phyloP scores from a whole-genome alignment of 176 grass and related monocot species.

The Rhynchospora breviuscula region DNA sequence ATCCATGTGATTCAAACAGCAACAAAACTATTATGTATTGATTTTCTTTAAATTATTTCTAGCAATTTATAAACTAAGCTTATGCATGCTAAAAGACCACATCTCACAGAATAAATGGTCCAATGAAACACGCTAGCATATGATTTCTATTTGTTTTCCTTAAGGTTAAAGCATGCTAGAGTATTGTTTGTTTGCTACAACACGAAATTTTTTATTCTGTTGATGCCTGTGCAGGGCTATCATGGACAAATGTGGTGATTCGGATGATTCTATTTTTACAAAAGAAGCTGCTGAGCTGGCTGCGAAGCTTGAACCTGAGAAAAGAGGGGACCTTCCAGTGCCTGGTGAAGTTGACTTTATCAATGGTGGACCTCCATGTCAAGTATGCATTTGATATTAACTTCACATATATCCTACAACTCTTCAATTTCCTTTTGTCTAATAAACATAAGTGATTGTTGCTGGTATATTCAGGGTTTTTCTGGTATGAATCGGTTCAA shows the following conservation, averaged over 20 bases:
- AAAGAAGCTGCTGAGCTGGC: constrained; percentile 46
- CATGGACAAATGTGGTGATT: constrained; percentile 66
- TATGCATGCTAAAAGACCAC: neutral
- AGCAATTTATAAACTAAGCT: neutral
- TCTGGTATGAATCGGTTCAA: constrained; percentile 81
- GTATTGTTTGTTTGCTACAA: neutral
- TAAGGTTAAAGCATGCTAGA: neutral
- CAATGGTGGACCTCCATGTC: constrained; percentile 77
- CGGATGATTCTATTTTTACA: constrained; percentile 49
- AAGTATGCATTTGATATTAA: constrained; percentile 33
- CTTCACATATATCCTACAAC: neutral
- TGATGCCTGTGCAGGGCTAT: constrained; percentile 35
- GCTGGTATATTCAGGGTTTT: constrained; percentile 38
- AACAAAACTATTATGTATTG: neutral
- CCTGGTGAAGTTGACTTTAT: constrained; percentile 77
- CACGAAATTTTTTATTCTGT: neutral
- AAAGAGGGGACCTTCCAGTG: constrained; percentile 46
- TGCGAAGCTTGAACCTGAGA: constrained; percentile 40
- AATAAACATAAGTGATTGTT: neutral
- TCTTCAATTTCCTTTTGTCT: neutral
- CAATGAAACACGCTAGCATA: neutral
- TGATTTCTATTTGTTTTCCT: too few relatives aligned
- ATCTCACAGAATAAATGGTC: neutral
- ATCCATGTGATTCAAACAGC: neutral
- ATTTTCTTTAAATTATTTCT: neutral